Evolutionary conservation across 768 basidiomycete species (phyloP).

Genomic region (Pleurotus salmoneostramineus): DNA sequence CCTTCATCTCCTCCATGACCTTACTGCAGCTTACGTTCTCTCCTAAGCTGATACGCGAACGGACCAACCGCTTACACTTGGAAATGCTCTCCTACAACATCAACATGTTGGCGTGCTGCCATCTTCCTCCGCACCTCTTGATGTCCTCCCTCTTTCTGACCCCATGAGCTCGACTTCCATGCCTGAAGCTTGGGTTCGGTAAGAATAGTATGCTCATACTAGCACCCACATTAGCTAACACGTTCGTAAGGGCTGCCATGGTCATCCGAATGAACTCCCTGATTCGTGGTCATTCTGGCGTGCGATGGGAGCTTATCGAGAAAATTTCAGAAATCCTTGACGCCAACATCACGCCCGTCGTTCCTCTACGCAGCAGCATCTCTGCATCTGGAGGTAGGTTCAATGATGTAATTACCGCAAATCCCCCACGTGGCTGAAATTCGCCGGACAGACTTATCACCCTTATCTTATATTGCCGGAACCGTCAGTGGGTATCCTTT

Average conservation of each 20-base stretch:
- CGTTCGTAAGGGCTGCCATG: constrained; percentile 53
- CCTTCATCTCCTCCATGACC: background rate
- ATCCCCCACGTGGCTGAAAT: background rate
- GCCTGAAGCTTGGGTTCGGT: constrained; percentile 84
- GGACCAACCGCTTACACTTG: constrained; percentile 66
- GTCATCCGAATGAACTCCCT: constrained; percentile 86
- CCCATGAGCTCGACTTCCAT: constrained; percentile 66
- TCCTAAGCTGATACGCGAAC: constrained; percentile 67
- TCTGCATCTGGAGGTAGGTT: constrained; percentile 74
- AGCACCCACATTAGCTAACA: background rate
- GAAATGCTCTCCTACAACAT: constrained; percentile 81
- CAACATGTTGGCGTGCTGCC: constrained; percentile 76
- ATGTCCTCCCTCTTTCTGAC: constrained; percentile 66
- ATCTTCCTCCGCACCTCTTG: constrained; percentile 40
- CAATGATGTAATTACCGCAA: constrained; percentile 9
- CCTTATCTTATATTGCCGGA: constrained; percentile 82
- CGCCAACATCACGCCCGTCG: constrained; percentile 71
- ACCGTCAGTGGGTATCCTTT: constrained; percentile 35
- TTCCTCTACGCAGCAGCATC: constrained; percentile 81
- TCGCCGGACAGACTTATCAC: constrained; percentile 54
- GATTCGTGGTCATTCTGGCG: constrained; percentile 83
- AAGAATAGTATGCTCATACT: background rate
- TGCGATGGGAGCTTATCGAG: constrained; percentile 76
- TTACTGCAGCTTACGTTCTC: background rate
- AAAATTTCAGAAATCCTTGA: constrained; percentile 71